Evolutionary conservation across 441 rosid species (phyloP).

Genomic region (Pelargonium cotyledonis): DNA sequence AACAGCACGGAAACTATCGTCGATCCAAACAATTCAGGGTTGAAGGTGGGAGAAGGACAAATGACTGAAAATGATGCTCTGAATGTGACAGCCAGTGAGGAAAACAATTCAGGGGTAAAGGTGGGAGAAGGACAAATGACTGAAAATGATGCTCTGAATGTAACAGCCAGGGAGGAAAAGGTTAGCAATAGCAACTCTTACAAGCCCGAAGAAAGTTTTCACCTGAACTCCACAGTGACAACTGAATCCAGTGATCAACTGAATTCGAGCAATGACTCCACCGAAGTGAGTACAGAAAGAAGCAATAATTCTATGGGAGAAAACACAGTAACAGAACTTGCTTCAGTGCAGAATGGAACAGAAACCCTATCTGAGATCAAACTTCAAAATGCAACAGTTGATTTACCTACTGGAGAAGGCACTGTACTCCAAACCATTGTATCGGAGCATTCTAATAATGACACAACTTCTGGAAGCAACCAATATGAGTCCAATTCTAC

Average conservation of each 20-base stretch:
- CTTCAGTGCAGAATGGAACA: neutral
- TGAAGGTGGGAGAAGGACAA: slow-evolving; percentile 26
- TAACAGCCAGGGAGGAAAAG: slow-evolving; percentile 10
- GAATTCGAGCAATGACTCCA: neutral
- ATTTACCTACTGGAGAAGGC: neutral
- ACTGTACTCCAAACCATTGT: neutral
- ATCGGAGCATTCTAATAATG: neutral
- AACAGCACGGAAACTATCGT: slow-evolving; percentile 16
- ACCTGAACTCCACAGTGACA: neutral
- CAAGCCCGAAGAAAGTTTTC: neutral
- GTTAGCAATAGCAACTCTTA: slow-evolving; percentile 10
- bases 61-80: slow-evolving; percentile 19
- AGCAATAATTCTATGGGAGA: neutral
- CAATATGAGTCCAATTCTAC: neutral
- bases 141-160: slow-evolving; percentile 22
- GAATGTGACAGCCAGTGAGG: slow-evolving; percentile 24
- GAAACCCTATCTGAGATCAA: neutral
- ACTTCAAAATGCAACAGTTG: neutral
- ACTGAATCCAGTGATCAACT: neutral
- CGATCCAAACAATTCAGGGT: neutral
- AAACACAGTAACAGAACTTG: neutral
- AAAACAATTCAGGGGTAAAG: slow-evolving; percentile 22
- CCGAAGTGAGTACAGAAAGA: neutral
- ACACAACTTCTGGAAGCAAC: neutral
- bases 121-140: slow-evolving; percentile 24